These are phyloP conservation scores for Cladosporium velox DNA, from an alignment of 2,329 filamentous ascomycete genomes.

Conservation along the genomic window DNA sequence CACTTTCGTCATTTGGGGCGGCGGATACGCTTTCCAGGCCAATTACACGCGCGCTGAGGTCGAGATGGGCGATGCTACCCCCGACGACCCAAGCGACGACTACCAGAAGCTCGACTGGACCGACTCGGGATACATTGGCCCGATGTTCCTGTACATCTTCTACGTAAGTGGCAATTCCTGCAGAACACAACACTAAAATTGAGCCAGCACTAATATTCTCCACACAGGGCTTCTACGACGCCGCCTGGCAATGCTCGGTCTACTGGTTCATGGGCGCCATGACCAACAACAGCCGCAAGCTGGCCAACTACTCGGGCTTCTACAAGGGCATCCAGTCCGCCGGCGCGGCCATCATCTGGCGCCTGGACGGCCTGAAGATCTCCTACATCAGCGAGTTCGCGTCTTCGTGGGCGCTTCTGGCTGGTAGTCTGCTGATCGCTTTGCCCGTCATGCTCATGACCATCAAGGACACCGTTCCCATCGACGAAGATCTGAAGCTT, in stretches of 20 bases:
- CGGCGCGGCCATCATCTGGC: slow-evolving; percentile 74
- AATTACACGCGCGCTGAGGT: slow-evolving; percentile 52
- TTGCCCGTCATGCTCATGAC: slow-evolving; percentile 76
- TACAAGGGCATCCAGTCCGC: slow-evolving; percentile 92
- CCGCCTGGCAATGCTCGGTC: slow-evolving; percentile 19
- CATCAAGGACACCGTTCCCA: slow-evolving; percentile 76
- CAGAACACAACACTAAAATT: not conserved
- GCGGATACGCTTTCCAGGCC: slow-evolving; percentile 75
- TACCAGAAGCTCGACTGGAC: slow-evolving; percentile 64
- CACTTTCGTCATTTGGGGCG: slow-evolving; percentile 80
- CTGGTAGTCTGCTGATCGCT: slow-evolving; percentile 72
- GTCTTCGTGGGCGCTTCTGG: slow-evolving; percentile 73
- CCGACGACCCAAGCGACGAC: slow-evolving; percentile 25
- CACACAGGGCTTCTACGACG: slow-evolving; percentile 18
- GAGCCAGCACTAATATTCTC: not conserved
- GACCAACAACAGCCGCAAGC: slow-evolving; percentile 87
- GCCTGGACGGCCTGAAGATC: slow-evolving; percentile 62
- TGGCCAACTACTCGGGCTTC: slow-evolving; percentile 88
- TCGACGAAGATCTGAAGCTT: slow-evolving; percentile 82
- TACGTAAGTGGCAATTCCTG: slow-evolving; percentile 55
- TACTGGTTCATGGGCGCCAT: slow-evolving; percentile 82
- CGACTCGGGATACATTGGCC: slow-evolving; percentile 67
- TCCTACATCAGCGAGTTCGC: slow-evolving; percentile 73
- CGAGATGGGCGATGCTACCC: slow-evolving; percentile 23
- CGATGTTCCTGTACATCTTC: slow-evolving; percentile 88